Evolutionary conservation across 345 rosid genomes (phyloP), one percentile per base, ranked within the genome.

Genomic region (Corymbia maculata): DNA sequence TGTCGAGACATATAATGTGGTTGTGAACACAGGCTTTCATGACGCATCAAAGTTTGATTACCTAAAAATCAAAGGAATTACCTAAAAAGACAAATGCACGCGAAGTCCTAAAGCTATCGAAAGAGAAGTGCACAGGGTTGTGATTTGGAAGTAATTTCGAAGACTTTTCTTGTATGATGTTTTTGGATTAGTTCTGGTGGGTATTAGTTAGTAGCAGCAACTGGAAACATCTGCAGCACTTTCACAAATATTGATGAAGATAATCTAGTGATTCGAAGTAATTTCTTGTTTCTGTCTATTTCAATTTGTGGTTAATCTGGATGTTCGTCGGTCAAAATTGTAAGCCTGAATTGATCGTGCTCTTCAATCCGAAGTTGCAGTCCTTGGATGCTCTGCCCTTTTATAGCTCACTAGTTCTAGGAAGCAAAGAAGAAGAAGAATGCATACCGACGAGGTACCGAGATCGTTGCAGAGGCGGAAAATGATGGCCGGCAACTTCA

Each of bases 381-480:
- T 24, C n/a, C n/a, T 59, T 24, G n/a, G 9, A 59, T 59, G 66
- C 66, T 24, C 66, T 4, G 66, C 30, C 66, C 66, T 24, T 59
- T 24, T 59, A 59, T 13, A 1, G 66, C 66, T 24, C n/a, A 4
- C 66, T 59, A 59, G 66, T 59, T 10, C 66, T 59, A 59, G 66
- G 30, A 3, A 59, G 66, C 66, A 3, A 57, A 57, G 66, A 26
- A 59, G 66, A 5, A 55, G 30, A 7, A 10, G 59, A 21, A 9
- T 17, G 52, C 66, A 6, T 91, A 92, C 95, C 88, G 89, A 88
- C 44, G 94, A 93, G 30, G 95, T 92, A 8, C 45, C 91, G 8
- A 93, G 89, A 88, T 93, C 95, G 53, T 92, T 91, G 86, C 89
- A 91, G 9, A 93, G 91, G 57, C 93, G 89, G 85, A 91, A 91